Evolutionary conservation across 108 stramenopile species (phyloP), one percentile per base, ranked within the genome.

Genomic region (Schizochytrium sp.): DNA sequence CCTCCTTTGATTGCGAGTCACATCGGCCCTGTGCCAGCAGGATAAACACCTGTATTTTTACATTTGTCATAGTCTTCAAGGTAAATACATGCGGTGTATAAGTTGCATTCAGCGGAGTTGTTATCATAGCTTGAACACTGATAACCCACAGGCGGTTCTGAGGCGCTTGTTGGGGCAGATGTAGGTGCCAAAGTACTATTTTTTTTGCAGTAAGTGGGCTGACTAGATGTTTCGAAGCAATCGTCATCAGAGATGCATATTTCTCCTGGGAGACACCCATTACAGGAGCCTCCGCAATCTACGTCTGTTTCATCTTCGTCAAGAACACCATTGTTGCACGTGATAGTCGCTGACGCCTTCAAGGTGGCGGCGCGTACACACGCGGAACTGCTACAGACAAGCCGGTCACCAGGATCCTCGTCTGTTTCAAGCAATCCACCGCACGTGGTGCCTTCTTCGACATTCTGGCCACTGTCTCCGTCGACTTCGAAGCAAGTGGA

Each of bases 241-340:
- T 89, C 89, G 46, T 50, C 50, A 72, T 61, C 46, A 3, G 15
- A 3, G 72, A 72, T 56, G 89, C 89, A 89, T 44, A 57, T 42
- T 5, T 89, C 72, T 0, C 45, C 45, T 8, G 72, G 72, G 12
- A 53, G 19, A 53, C 89, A 89, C n/a, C 38, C 17, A 40, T 42
- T 19, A 42, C 89, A 89, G 28, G 72, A 44, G 10, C 89, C 89
- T 0, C 89, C 89, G 72, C 89, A 89, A 72, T 89, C 72, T 47
- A 61, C 47, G 72, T 89, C 89, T 56, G 89, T 89, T 72, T 89
- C 89, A 44, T 41, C 38, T 15, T 57, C 89, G 1, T 89, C 89
- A 41, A 72, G 72, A 40, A 72, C 40, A 40, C 89, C 89, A 72
- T 89, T 89, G 56, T 13, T 55, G 89, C 89, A 89, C 13, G 76